A percentile compares a stretch with the other conserved stretches of the same genome.
Evolutionary conservation across 371 early-diverging fungal species (phyloP).

Genomic region (Coemansia sp.): DNA sequence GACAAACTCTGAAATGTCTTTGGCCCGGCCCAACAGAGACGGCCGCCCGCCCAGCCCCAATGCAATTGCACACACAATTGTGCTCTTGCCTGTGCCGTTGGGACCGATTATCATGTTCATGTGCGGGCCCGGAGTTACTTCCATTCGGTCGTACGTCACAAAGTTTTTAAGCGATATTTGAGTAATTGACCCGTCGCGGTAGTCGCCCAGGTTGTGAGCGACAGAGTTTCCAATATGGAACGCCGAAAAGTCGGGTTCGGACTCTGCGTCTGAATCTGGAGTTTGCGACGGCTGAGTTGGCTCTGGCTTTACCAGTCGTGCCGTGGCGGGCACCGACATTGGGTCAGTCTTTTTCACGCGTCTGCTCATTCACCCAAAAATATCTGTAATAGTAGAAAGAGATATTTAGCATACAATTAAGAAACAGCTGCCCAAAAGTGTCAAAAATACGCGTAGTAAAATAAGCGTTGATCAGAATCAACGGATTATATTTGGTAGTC

Average conservation of each 20-base stretch:
- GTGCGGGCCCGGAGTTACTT: slow-evolving; percentile 85
- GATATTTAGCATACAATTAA: background rate
- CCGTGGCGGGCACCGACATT: background rate
- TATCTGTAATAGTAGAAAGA: background rate
- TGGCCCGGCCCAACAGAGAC: slow-evolving; percentile 81
- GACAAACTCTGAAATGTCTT: slow-evolving; percentile 87
- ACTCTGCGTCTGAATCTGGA: background rate
- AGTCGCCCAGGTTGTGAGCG: slow-evolving; percentile 1
- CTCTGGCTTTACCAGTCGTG: background rate
- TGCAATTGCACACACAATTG: slow-evolving; percentile 96
- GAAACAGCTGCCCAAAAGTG: background rate
- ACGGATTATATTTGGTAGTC: background rate
- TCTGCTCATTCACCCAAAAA: background rate
- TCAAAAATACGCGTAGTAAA: background rate
- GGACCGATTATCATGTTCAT: slow-evolving; percentile 98
- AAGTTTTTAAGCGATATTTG: slow-evolving; percentile 81
- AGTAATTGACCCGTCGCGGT: slow-evolving; percentile 66
- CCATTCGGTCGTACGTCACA: slow-evolving; percentile 87
- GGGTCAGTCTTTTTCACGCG: slow-evolving; percentile 2
- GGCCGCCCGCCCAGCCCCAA: slow-evolving; percentile 92
- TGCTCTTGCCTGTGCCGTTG: slow-evolving; percentile 98
- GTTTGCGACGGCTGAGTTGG: background rate
- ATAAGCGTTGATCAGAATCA: background rate
- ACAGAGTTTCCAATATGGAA: slow-evolving; percentile 1
- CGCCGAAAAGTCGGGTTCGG: background rate